Conservation (phyloP, 2,329 filamentous ascomycete genomes). For the Orbilia ellipsospora region DNA sequence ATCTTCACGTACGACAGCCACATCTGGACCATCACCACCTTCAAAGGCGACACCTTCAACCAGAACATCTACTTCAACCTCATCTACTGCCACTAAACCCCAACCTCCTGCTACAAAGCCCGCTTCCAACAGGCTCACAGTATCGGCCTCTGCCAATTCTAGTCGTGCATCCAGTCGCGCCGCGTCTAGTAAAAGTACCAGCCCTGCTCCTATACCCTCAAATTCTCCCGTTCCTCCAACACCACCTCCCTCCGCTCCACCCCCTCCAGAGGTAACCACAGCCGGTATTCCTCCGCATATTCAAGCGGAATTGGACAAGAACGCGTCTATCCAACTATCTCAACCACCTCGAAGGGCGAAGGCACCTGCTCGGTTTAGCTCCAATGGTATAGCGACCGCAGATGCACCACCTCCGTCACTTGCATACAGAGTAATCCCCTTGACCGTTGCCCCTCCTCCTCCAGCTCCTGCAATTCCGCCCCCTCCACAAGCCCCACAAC, state of each 20-base stretch:
- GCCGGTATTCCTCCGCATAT: constrained; percentile 53
- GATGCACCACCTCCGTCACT: constrained; percentile 59
- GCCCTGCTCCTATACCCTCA: constrained; percentile 32
- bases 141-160: constrained; percentile 27
- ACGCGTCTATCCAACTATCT: constrained; percentile 53
- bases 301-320: constrained; percentile 54
- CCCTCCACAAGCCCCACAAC: constrained; percentile 51
- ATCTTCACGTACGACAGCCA: not conserved
- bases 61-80: constrained; percentile 10
- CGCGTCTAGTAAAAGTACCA: constrained; percentile 28
- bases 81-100: constrained; percentile 34
- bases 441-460: constrained; percentile 56
- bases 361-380: constrained; percentile 59
- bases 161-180: constrained; percentile 42
- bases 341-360: constrained; percentile 52
- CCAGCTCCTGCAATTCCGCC: constrained; percentile 55
- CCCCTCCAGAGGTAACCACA: constrained; percentile 44
- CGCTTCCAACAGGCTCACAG: constrained; percentile 1
- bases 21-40: constrained; percentile 2
- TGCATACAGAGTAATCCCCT: constrained; percentile 56
- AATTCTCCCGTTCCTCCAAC: constrained; percentile 32
- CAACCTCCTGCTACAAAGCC: constrained; percentile 31
- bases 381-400: constrained; percentile 60
- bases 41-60: constrained; percentile 25
- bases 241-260: constrained; percentile 39